These are phyloP conservation scores for Aspergillus amoenus DNA, from an alignment of 2,329 filamentous ascomycete species.

Conservation along the genomic window DNA sequence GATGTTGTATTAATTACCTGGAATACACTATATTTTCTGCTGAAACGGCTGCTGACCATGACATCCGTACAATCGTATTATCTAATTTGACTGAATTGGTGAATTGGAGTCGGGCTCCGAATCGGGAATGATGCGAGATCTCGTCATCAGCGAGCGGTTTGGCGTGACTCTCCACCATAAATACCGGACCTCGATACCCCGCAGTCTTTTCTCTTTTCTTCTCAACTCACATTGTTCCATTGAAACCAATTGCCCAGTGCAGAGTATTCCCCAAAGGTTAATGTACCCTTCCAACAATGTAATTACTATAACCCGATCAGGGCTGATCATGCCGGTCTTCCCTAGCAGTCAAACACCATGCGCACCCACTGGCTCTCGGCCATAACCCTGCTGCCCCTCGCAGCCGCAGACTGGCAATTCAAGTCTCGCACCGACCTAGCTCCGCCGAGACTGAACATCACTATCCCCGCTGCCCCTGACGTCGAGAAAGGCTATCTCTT, in stretches of 20 bases:
- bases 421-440: conserved; percentile 50
- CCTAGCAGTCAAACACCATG: conserved; percentile 6
- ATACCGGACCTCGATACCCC: neutral
- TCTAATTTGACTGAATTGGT: no score
- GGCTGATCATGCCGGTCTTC: conserved; percentile 7
- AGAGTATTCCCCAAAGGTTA: conserved; percentile 13
- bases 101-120: neutral
- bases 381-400: conserved; percentile 17
- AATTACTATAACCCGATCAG: neutral
- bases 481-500: conserved; percentile 42
- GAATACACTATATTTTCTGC: no score
- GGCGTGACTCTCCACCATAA: neutral
- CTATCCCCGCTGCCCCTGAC: conserved; percentile 34
- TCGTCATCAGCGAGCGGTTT: conserved; percentile 1
- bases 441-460: conserved; percentile 44
- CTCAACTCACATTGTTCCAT: neutral
- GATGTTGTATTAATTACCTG: no score
- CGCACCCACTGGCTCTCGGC: conserved; percentile 6
- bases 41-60: no score
- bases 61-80: no score
- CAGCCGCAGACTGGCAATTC: conserved; percentile 48
- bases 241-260: conserved; percentile 3
- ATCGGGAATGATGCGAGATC: neutral
- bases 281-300: conserved; percentile 10
- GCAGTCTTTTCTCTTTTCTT: neutral